These are phyloP conservation scores for Prunus mongolica DNA, from an alignment of 306 rosid species.

Conservation along the genomic window DNA sequence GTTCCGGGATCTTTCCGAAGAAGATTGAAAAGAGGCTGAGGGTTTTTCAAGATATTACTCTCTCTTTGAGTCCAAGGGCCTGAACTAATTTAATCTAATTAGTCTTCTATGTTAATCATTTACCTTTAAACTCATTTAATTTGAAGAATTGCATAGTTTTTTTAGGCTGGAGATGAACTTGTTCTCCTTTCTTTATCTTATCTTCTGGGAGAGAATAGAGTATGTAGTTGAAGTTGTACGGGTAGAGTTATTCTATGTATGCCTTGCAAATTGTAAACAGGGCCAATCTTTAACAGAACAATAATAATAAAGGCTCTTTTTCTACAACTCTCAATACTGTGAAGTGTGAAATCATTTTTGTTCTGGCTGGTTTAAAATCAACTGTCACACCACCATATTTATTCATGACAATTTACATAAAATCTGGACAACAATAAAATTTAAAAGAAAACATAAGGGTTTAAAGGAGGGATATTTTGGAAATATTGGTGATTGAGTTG, in stretches of 20 bases:
- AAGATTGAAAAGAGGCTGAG: slow-evolving; percentile 81
- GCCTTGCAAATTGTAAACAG: background rate
- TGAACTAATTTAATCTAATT: slow-evolving; percentile 15
- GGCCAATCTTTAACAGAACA: background rate
- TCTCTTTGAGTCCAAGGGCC: slow-evolving; percentile 92
- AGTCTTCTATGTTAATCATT: background rate
- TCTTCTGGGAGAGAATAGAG: slow-evolving; percentile 22
- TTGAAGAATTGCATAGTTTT: slow-evolving; percentile 24
- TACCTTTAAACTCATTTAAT: slow-evolving; percentile 1
- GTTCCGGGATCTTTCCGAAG: slow-evolving; percentile 26
- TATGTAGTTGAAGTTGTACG: background rate
- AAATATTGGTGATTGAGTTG: background rate
- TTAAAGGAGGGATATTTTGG: background rate
- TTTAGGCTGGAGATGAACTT: slow-evolving; percentile 83
- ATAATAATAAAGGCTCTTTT: background rate
- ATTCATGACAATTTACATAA: too few species aligned
- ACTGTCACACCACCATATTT: background rate
- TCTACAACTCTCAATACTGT: background rate
- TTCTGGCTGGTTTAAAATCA: too few species aligned
- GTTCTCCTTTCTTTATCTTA: slow-evolving; percentile 66
- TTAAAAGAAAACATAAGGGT: background rate
- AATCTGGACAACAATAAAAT: background rate
- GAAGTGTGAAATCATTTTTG: background rate
- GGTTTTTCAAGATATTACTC: slow-evolving; percentile 82
- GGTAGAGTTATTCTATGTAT: background rate